Base-by-base conservation (phyloP, 805 yeast species). In the Saccharomyces eubayanus region DNA sequence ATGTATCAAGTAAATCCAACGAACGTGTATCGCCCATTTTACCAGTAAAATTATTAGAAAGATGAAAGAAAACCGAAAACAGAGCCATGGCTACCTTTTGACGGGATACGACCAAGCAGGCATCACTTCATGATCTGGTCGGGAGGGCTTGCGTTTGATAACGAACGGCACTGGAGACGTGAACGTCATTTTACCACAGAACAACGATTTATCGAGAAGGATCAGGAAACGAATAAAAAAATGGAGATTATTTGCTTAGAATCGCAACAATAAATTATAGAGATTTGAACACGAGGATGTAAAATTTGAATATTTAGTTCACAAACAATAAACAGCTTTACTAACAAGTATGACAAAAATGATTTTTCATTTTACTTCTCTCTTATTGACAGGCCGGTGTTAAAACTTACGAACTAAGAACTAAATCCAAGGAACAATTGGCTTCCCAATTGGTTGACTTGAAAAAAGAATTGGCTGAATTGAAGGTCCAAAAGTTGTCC, bases 391-490 rank as follows among this genome's bases (percentile, higher is more conserved):
- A 84, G 94, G 90, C 92, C 78, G 91, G 88, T 75, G 79, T 90
- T 75, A 92, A 88, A 80, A 85, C 96, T 79, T 89, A 81, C 83
- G 97, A 92, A 85, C 85, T 94, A 77, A 87, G 96, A 80, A 85
- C 94, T 76, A 87, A 90, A 81, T 87, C 97, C 75, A 92, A 91
- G 87, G 95, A 89, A 69, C 92, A 91, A 80, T 89, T 94, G 77
- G 91, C 89, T 80, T 77, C 80, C 73, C 94, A 91, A 82, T 87
- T 94, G 76, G 86, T 84, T 72, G 97, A 91, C 77, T 86, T 90
- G 78, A 94, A 91, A 87, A 88, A 89, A 79, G 97, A 90, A 80
- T 86, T 94, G 74, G 91, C 97, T 72, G 79, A 84, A 76, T 87
- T 94, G 78, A 90, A 90, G 80, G 97, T 89, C 74, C 97, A 92